A percentile compares a stretch with the other conserved stretches of the same genome.
Evolutionary conservation across 768 basidiomycete genomes (phyloP).

Genomic region (Boletus sensibilis): DNA sequence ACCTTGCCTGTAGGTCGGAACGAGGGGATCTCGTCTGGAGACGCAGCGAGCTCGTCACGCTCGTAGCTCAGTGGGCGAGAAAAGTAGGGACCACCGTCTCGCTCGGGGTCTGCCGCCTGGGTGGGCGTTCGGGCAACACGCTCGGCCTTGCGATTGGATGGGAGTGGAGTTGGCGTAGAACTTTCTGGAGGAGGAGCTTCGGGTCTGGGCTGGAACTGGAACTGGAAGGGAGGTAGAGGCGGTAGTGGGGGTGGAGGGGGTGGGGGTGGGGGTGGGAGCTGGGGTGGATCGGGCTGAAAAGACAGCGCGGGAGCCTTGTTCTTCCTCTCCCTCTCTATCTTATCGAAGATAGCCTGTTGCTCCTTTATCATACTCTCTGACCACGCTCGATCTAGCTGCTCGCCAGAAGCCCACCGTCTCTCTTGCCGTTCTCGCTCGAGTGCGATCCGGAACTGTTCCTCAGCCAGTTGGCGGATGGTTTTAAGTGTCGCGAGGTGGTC

Average conservation of each 20-base stretch:
- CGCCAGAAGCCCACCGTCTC: constrained; percentile 47
- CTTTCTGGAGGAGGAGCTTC: constrained; percentile 9
- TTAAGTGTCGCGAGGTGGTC: constrained; percentile 44
- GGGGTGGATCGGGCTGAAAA: constrained; percentile 7
- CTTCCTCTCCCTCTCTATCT: constrained; percentile 42
- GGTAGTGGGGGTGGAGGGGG: background rate
- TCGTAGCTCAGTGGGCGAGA: constrained; percentile 15
- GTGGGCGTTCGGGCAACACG: constrained; percentile 22
- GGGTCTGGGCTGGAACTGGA: background rate
- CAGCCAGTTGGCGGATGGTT: constrained; percentile 44
- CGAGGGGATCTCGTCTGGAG: constrained; percentile 20
- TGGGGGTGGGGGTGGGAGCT: background rate
- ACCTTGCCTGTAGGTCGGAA: constrained; percentile 19
- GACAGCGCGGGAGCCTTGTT: constrained; percentile 14
- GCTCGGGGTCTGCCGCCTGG: constrained; percentile 22
- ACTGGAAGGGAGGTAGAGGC: background rate
- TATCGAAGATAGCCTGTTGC: constrained; percentile 48
- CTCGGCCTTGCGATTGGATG: constrained; percentile 16
- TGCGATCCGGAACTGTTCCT: constrained; percentile 44
- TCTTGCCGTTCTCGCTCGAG: constrained; percentile 50
- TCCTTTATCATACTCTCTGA: constrained; percentile 35
- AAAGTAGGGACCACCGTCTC: constrained; percentile 19
- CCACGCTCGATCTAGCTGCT: constrained; percentile 34
- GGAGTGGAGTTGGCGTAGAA: constrained; percentile 3
- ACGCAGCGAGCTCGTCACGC: constrained; percentile 17